Evolutionary conservation across 1,284 basidiomycete genomes (phyloP).

Genomic region (Ganoderma boninense): DNA sequence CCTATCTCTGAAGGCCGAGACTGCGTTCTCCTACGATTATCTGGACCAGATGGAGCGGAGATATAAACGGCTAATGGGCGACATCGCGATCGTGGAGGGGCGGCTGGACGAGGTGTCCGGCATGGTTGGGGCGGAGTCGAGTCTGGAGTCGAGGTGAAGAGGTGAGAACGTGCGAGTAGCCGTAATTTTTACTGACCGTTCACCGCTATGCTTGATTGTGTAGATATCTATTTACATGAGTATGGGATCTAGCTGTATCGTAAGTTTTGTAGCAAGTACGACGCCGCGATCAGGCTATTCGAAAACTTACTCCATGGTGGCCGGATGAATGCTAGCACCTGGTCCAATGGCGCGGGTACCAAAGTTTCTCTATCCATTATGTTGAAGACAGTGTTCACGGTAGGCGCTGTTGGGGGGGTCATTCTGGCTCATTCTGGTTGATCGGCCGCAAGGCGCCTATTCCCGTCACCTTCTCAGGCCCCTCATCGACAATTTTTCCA

Average conservation of each 20-base stretch:
- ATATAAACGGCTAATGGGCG: conserved; percentile 38
- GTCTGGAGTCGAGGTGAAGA: neutral
- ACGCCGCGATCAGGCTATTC: neutral
- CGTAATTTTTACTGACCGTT: neutral
- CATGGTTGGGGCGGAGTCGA: conserved; percentile 15
- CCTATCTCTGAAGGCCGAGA: conserved; percentile 5
- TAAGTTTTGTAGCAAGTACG: conserved; percentile 6
- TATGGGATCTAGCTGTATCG: conserved; percentile 9
- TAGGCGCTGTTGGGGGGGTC: no score
- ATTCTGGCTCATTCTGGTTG: no score
- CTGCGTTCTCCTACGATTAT: conserved; percentile 30
- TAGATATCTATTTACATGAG: neutral
- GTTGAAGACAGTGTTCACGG: no score
- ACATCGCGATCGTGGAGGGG: conserved; percentile 40
- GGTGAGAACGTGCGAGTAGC: neutral
- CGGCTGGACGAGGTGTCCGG: conserved; percentile 37
- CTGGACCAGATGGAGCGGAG: conserved; percentile 37
- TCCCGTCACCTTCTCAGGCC: no score
- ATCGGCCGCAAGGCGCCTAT: no score
- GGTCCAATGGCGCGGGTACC: neutral
- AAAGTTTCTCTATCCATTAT: no score
- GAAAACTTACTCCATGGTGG: neutral
- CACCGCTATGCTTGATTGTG: neutral
- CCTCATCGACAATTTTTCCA: no score
- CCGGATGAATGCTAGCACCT: neutral